phyloP scores from a whole-genome alignment of 2,329 filamentous ascomycete species.

The Arachnopeziza araneosa region DNA sequence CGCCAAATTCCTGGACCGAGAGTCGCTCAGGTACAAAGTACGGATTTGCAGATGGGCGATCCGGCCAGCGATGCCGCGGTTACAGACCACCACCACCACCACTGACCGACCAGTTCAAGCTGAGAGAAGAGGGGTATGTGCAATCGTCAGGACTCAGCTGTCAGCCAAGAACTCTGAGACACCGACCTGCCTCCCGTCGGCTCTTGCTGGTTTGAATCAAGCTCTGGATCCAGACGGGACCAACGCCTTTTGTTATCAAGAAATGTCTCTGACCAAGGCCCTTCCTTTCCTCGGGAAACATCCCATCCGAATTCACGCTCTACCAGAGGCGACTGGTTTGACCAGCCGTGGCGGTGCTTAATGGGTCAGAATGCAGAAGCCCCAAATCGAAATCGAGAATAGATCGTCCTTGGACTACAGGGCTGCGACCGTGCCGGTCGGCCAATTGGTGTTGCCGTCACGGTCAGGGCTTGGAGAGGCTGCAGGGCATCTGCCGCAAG shows the following conservation, averaged over 20 bases:
- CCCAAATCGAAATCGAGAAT: constrained; percentile 12
- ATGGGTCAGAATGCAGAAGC: constrained; percentile 4
- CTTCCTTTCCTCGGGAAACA: constrained; percentile 6
- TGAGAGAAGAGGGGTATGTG: not conserved
- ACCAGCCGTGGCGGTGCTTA: constrained; percentile 16
- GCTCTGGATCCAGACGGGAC: not conserved
- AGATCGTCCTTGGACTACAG: constrained; percentile 10
- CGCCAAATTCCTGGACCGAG: not conserved
- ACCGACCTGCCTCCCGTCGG: not conserved
- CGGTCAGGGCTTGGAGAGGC: constrained; percentile 6
- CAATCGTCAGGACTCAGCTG: not conserved
- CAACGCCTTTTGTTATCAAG: not conserved
- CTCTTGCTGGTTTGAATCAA: not conserved
- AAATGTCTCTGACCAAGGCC: not conserved
- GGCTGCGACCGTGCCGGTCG: not conserved
- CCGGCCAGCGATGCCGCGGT: not conserved
- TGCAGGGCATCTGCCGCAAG: not conserved
- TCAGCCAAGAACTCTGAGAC: not conserved
- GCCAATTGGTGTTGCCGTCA: constrained; percentile 4
- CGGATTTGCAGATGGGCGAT: not conserved
- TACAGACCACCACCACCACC: not conserved
- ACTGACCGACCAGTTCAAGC: not conserved
- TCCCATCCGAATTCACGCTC: constrained; percentile 12
- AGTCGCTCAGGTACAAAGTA: not conserved
- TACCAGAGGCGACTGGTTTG: constrained; percentile 16